Evolutionary conservation across 768 basidiomycete species (phyloP), one percentile per base, ranked within the genome.

Genomic region (Pholiota conissans): DNA sequence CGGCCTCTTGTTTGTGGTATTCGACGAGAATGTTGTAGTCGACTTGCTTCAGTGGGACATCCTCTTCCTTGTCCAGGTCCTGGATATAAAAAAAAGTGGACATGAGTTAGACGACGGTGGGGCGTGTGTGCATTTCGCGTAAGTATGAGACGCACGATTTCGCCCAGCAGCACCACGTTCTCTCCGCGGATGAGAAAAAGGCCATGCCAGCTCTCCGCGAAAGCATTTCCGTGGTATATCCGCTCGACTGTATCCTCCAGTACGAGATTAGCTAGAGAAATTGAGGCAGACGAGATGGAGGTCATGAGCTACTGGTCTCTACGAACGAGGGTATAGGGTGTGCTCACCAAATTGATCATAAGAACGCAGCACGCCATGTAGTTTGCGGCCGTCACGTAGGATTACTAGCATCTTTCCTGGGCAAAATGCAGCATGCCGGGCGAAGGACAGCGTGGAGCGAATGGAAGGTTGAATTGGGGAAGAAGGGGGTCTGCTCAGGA

Each of bases 361-460:
- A 20, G 94, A 96, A 56, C 97, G 80, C 65, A 99, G 77, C 49
- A 99, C 96, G 40, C 97, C 97, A 66, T 97, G 91, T 37, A 98
- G 82, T 73, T 98, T 99, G 69, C 95, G 80, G 58, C 97, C 97
- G 73, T 99, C 97, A 73, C 97, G 83, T 61, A 99, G 80, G 67
- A 98, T 87, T 53, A 99, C 95, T 55, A 99, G 82, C 86, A 99
- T 96, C 85, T 98, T 98, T 82, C 98, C 97, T 99, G 67, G 61
- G 70, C 64, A 66, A 66, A 47, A 67, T 67, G 59, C 67, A 70
- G 65, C 60, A 67, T 62, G 62, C 61, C 45, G 29, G 34, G 30
- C 49, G 54, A 27, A 40, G 48, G 55, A 56, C 52, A 29, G 45
- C 26, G 46, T n/a, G n/a, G 61, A 35, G 30, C 13, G 6, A 35